phyloP scores from a whole-genome alignment of 768 basidiomycete genomes.

The Xerocomellus chrysenteron region DNA sequence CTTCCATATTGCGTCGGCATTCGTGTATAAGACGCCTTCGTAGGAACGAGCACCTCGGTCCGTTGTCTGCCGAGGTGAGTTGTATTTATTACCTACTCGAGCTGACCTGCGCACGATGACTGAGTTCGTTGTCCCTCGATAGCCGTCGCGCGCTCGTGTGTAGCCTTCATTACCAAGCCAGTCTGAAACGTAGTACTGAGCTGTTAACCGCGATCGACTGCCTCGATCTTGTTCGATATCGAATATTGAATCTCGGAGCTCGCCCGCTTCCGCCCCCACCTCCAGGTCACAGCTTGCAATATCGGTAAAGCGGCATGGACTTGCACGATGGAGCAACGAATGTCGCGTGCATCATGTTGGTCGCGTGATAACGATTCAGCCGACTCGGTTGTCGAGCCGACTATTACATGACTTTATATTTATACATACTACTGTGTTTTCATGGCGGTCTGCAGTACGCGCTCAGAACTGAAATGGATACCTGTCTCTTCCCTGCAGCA shows the following conservation, averaged over 20 bases:
- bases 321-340: neutral
- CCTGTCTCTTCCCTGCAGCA: neutral
- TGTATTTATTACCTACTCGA: too few relatives aligned
- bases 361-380: too few relatives aligned
- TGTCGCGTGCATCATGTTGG: neutral
- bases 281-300: neutral
- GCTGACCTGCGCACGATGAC: too few relatives aligned
- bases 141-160: too few relatives aligned
- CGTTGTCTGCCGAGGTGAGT: too few relatives aligned
- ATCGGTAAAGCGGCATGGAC: neutral
- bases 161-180: too few relatives aligned
- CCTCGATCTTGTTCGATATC: constrained; percentile 5
- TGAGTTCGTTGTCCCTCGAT: too few relatives aligned
- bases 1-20: too few relatives aligned
- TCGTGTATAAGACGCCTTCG: too few relatives aligned
- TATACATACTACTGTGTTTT: neutral
- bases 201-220: neutral
- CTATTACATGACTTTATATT: neutral
- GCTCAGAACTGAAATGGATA: neutral
- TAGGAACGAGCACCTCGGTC: too few relatives aligned
- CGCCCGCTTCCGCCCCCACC: neutral
- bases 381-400: neutral
- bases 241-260: neutral
- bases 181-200: neutral
- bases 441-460: neutral